Evolutionary conservation across 202 grass and related monocot species (phyloP).

Genomic region (Schoenoplectus tabernaemontani): DNA sequence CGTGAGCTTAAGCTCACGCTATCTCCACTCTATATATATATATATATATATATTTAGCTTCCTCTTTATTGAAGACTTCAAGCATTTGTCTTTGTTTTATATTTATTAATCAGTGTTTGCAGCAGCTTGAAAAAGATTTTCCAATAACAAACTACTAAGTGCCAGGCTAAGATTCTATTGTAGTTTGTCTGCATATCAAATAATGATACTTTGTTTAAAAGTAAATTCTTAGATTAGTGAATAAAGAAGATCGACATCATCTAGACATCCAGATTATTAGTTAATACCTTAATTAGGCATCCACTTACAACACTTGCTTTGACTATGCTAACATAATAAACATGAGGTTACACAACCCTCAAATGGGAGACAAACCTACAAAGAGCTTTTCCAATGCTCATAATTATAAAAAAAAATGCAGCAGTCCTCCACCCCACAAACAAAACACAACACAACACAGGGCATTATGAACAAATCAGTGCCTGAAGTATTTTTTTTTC

Average conservation of each 20-base stretch:
- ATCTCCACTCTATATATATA: too few relatives aligned
- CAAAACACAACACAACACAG: constrained; percentile 12
- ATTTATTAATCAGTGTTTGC: background rate
- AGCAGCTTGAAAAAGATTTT: background rate
- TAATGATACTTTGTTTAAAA: constrained; percentile 16
- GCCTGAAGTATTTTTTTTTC: background rate
- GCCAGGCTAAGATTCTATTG: constrained; percentile 13
- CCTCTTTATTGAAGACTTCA: background rate
- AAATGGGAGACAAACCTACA: background rate
- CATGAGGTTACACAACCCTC: constrained; percentile 5
- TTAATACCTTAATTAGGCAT: constrained; percentile 15
- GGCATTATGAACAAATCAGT: background rate
- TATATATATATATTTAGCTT: background rate
- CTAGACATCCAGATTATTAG: background rate
- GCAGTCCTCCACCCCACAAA: background rate
- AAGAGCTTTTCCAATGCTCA: constrained; percentile 6
- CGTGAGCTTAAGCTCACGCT: too few relatives aligned
- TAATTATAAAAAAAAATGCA: background rate
- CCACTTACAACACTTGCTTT: constrained; percentile 11
- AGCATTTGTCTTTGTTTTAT: background rate
- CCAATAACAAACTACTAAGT: constrained; percentile 3
- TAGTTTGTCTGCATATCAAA: constrained; percentile 26
- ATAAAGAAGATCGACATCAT: constrained; percentile 15
- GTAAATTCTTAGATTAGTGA: constrained; percentile 29
- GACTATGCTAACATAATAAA: constrained; percentile 18